Percentiles rank a stretch among this genome's conserved stretches.
Conservation (phyloP, 345 rosid genomes). For the Eucalyptus sideroxylon region DNA sequence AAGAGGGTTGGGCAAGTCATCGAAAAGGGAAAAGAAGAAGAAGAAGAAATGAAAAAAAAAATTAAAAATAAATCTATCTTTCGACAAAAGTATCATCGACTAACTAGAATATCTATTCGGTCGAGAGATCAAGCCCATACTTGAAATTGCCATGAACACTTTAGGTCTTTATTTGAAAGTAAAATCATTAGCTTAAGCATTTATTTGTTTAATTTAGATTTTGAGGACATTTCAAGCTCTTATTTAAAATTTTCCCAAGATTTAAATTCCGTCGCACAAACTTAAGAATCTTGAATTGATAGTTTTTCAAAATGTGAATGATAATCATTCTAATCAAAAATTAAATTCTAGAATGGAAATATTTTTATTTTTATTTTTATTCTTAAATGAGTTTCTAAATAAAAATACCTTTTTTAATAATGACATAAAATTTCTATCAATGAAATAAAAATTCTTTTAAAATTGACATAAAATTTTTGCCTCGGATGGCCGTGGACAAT, state of each 20-base stretch:
- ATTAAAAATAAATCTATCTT: too few species aligned
- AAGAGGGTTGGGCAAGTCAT: too few species aligned
- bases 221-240: fast-evolving
- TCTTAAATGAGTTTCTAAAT: fast-evolving
- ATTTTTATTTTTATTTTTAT: too few species aligned
- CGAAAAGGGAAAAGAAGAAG: fast-evolving
- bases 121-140: fast-evolving
- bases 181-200: fast-evolving
- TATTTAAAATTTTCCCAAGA: fast-evolving
- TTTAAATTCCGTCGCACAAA: background rate
- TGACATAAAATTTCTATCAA: fast-evolving
- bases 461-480: too few species aligned
- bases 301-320: background rate
- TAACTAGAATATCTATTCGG: fast-evolving
- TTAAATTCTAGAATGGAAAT: fast-evolving
- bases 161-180: too few species aligned
- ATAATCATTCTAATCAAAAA: fast-evolving
- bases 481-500: too few species aligned
- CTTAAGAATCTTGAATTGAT: background rate
- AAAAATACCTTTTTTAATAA: too few species aligned
- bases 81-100: fast-evolving
- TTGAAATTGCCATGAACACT: fast-evolving
- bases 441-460: too few species aligned
- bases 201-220: too few species aligned
- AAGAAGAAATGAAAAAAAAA: too few species aligned